Evolutionary conservation across 441 rosid genomes (phyloP), one percentile per base, ranked within the genome.

Genomic region (Arabidopsis hybrid): DNA sequence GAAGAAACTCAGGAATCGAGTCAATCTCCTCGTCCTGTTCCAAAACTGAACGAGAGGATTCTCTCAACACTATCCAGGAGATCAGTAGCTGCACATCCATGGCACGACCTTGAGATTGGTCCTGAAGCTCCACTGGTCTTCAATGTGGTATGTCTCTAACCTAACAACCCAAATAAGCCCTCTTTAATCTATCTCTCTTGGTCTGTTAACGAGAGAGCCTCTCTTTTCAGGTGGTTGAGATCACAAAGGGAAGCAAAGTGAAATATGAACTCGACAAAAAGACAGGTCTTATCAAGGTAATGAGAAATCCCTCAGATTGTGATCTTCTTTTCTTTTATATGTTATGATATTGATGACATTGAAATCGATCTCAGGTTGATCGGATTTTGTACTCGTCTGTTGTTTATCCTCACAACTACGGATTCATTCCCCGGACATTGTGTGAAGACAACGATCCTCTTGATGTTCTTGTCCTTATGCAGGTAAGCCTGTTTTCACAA

Each of bases 21-120:
- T 73, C 76, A 75, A 17, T 69, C 76, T 36, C 75, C 74, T 4
- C 81, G 80, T 49, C 67, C 80, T 14, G 80, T 78, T 72, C 94
- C 98, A 31, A 83, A 82, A 12, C 81, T 96, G 52, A 96, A 96
- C 67, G 97, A 96, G 82, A 90, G 99, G 87, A 96, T 96, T 76
- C 98, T 96, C 66, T 93, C 98, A 9, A 85, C 95, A 65, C 45
- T 91, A 87, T 88, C 97, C 10, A 91, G 85, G 80, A 90, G 99
- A 85, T 90, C 99, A 58, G 92, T 90, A 60, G 99, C 99, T 75
- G 99, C 98, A 55, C 99, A 96, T 83, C 98, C 99, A 70, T 96
- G 99, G 99, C 99, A 96, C 78, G 99, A 93, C 86, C 98, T 96
- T 80, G 98, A 96, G 84, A 89, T 96, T 39, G 99, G 99, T 77